Base-by-base conservation (phyloP, 495 filamentous ascomycete genomes). In the Penicillium dipodomyicola region DNA sequence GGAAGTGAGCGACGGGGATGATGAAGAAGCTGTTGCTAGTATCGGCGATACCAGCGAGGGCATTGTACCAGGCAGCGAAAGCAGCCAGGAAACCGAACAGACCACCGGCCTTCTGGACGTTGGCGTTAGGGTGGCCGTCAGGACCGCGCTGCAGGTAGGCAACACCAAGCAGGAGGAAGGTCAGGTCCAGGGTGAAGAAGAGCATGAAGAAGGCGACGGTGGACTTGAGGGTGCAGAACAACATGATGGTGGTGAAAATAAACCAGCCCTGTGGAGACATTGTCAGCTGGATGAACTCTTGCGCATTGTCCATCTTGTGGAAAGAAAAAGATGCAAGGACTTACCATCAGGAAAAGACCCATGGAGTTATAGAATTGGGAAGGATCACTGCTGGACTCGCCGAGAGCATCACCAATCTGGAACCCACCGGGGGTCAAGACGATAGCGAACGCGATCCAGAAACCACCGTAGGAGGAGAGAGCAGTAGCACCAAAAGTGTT, bases 401-500 rank as follows among this genome's bases (percentile, higher is more conserved):
- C 57, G 19, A 75, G 62, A 2, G 63, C 52, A 0, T 66, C 64
- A 14, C 52, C 63, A 42, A 92, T 88, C 17, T 81, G 67, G 63
- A 89, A 88, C 29, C 87, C 88, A 57, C 85, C 82, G 1, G 91
- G 90, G 27, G 93, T 96, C 63, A 96, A 75, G 65, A 96, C 81
- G 76, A 97, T 90, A 63, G 82, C 94, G 68, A 89, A 92, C 27
- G 91, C 82, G 65, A 98, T 79, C 94, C 94, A 98, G 85, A 98
- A 98, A 62, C 93, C 94, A 62, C 94, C 94, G 72, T 93, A 98
- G 6, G 94, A 97, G 10, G 92, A 94, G 60, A 98, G 83, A 49
- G 94, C 94, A 50, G 92, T 97, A 53, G 92, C 94, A 86, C 91
- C 94, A 59, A 98, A 98, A 41, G 94, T 96, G 84, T 95, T 97